Evolutionary conservation across 176 grass and related monocot genomes (phyloP).

Genomic region (Oryza officinalis): DNA sequence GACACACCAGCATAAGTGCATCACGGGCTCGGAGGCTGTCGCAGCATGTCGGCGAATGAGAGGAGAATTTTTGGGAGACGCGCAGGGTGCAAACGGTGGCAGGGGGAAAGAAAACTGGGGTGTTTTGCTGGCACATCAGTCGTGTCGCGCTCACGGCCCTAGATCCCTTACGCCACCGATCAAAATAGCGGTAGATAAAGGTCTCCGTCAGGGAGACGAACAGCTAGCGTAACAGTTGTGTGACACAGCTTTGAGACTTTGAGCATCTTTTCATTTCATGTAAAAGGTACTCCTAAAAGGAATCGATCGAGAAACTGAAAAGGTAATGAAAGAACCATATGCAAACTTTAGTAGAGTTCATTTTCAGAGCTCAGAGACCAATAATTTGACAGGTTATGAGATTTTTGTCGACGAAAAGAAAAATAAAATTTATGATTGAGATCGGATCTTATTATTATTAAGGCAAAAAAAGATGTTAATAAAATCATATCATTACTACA

Average conservation of each 20-base stretch:
- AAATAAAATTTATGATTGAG: neutral
- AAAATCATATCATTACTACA: neutral
- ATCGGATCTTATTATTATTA: neutral
- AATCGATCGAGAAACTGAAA: slow-evolving; percentile 7
- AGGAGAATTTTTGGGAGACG: neutral
- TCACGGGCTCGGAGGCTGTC: neutral
- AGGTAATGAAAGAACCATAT: neutral
- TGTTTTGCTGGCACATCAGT: neutral
- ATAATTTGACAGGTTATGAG: neutral
- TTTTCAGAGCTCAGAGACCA: neutral
- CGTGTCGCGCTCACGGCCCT: neutral
- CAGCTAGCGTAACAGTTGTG: neutral
- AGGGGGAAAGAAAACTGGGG: neutral
- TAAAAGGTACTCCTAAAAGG: neutral
- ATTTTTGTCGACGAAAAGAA: neutral
- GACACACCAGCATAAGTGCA: neutral
- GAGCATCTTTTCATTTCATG: neutral
- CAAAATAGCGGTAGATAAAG: slow-evolving; percentile 36
- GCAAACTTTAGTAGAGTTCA: neutral
- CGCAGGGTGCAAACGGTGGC: neutral
- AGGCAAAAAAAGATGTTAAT: neutral
- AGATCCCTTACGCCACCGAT: slow-evolving; percentile 20
- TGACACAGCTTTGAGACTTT: neutral
- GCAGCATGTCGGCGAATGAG: neutral
- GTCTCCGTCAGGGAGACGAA: slow-evolving; percentile 30